Evolutionary conservation across 345 rosid genomes (phyloP).

Genomic region (Alliaria petiolata): DNA sequence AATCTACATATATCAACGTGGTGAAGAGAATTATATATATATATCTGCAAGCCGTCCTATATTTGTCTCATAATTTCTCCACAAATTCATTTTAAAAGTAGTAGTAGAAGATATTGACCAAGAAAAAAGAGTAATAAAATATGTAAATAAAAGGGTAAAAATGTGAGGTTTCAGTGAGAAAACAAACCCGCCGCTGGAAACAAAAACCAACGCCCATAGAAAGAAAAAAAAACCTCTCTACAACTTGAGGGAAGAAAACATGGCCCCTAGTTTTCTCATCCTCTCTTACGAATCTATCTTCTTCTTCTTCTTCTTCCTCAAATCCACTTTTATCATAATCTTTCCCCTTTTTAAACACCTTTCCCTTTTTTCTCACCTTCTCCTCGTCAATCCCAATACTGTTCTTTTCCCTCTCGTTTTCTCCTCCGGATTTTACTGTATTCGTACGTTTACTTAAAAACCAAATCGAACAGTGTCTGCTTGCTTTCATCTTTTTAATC

Average conservation of each 20-base stretch:
- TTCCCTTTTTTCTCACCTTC: background rate
- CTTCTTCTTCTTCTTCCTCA: background rate
- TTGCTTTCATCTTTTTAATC: too few relatives aligned
- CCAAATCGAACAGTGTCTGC: background rate
- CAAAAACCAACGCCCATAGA: constrained; percentile 6
- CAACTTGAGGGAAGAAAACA: background rate
- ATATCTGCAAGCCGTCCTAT: too few relatives aligned
- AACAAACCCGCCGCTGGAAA: constrained; percentile 18
- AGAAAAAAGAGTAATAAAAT: background rate
- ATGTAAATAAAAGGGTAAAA: background rate
- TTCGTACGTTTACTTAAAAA: too few relatives aligned
- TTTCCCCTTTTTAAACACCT: background rate
- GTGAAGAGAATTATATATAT: too few relatives aligned
- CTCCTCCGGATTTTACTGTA: background rate
- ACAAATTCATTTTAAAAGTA: too few relatives aligned
- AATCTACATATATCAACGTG: too few relatives aligned
- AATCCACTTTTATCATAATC: background rate
- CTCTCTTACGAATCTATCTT: background rate
- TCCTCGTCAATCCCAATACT: background rate
- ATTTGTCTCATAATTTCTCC: too few relatives aligned
- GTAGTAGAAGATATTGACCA: too few relatives aligned
- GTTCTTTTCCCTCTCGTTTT: background rate
- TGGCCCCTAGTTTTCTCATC: constrained; percentile 12
- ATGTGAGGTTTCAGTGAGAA: background rate
- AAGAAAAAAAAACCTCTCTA: background rate